Conservation (phyloP, 169 alveolate species). For the Babesia ovis region DNA sequence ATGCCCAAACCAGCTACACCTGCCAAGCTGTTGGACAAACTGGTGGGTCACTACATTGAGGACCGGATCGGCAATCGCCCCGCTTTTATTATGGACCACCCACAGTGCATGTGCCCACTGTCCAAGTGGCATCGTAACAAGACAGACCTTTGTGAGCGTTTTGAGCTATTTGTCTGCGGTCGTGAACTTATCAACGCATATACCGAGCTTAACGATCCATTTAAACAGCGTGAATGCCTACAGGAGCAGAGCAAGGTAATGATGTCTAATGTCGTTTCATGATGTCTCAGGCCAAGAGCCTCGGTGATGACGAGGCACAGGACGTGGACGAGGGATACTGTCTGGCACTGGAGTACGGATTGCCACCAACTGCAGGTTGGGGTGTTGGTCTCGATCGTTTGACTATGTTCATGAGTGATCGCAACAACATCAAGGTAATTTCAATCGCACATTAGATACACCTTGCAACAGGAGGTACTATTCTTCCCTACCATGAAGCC, state of each 20-base stretch:
- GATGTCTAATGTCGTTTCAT: background rate
- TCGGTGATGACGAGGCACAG: slow-evolving; percentile 82
- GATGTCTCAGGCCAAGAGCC: slow-evolving; percentile 39
- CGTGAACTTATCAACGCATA: slow-evolving; percentile 91
- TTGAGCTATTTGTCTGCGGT: slow-evolving; percentile 89
- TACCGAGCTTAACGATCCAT: slow-evolving; percentile 92
- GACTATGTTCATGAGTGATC: slow-evolving; percentile 94
- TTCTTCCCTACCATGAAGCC: slow-evolving; percentile 99
- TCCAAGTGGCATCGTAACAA: slow-evolving; percentile 94
- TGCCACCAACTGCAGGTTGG: slow-evolving; percentile 99
- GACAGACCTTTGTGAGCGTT: slow-evolving; percentile 87
- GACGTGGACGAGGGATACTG: slow-evolving; percentile 77
- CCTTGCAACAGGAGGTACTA: slow-evolving; percentile 83
- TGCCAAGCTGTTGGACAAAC: slow-evolving; percentile 78
- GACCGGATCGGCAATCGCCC: slow-evolving; percentile 90
- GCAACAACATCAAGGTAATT: slow-evolving; percentile 90
- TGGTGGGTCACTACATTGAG: slow-evolving; percentile 93
- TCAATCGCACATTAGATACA: background rate
- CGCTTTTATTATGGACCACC: slow-evolving; percentile 96
- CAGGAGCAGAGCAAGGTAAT: slow-evolving; percentile 66
- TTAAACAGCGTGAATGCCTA: slow-evolving; percentile 86
- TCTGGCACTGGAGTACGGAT: slow-evolving; percentile 94
- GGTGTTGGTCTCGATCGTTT: slow-evolving; percentile 98
- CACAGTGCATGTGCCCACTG: slow-evolving; percentile 98
- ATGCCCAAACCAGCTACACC: slow-evolving; percentile 80